Percentiles rank a stretch among this genome's conserved stretches.
phyloP scores from a whole-genome alignment of 306 rosid genomes.

The Quillaja saponaria region DNA sequence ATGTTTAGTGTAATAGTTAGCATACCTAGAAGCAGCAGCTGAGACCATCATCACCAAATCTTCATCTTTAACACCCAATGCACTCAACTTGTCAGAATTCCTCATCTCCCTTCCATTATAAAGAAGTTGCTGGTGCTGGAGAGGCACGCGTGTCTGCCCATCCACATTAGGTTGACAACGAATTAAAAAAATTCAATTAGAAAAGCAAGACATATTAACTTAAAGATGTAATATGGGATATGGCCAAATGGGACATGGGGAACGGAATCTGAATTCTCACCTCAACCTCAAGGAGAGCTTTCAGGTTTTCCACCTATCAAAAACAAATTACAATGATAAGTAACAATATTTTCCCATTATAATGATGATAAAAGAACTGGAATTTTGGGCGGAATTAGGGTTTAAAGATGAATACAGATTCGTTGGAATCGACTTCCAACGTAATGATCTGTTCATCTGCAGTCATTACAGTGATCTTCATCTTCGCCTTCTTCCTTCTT shows the following conservation, averaged over 20 bases:
- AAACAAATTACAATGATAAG: no score
- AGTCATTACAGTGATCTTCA: constrained; percentile 96
- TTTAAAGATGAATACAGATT: constrained; percentile 60
- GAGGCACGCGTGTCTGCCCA: constrained; percentile 75
- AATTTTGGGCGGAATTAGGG: constrained; percentile 13
- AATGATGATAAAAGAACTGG: constrained; percentile 8
- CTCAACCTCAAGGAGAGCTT: constrained; percentile 95
- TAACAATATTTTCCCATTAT: no score
- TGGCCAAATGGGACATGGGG: constrained; percentile 17
- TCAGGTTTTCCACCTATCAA: constrained; percentile 82
- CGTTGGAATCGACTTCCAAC: constrained; percentile 86
- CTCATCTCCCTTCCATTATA: constrained; percentile 75
- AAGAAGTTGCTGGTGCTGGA: constrained; percentile 83
- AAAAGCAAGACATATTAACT: no score
- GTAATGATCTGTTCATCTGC: constrained; percentile 74
- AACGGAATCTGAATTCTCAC: no score
- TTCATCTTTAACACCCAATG: constrained; percentile 80
- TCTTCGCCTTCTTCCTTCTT: constrained; percentile 33
- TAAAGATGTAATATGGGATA: no score
- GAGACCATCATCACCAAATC: constrained; percentile 90
- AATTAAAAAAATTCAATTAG: constrained; percentile 25
- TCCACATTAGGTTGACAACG: constrained; percentile 18
- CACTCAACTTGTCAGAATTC: constrained; percentile 74
- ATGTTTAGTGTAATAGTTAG: no score
- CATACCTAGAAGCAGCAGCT: constrained; percentile 58